Percentiles rank a stretch among this genome's conserved stretches.
Conservation (phyloP, 2,329 filamentous ascomycete species). For the Fusarium musae region DNA sequence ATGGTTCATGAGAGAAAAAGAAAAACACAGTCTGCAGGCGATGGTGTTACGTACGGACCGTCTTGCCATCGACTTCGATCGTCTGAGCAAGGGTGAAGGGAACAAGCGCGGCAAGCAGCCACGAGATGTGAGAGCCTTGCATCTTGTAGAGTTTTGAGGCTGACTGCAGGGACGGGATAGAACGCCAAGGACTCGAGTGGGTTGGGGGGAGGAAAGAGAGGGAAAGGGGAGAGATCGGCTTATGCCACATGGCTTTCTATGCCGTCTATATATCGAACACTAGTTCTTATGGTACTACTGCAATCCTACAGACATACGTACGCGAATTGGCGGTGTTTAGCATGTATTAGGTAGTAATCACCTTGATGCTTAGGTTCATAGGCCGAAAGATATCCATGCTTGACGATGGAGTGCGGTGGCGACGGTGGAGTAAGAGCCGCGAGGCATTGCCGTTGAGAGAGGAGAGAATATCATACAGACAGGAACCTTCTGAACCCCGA, state of each 20-base stretch:
- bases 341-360: slow-evolving; percentile 31
- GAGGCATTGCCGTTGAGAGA: neutral
- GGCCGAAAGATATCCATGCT: slow-evolving; percentile 23
- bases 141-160: slow-evolving; percentile 12
- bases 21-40: neutral
- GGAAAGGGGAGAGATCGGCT: slow-evolving; percentile 11
- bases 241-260: slow-evolving; percentile 24
- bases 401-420: neutral
- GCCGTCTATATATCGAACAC: slow-evolving; percentile 28
- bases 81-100: slow-evolving; percentile 31
- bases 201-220: neutral
- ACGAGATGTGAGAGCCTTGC: slow-evolving; percentile 18
- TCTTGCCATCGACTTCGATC: slow-evolving; percentile 33
- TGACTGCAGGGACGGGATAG: slow-evolving; percentile 11
- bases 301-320: neutral
- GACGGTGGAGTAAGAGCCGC: slow-evolving; percentile 3
- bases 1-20: neutral
- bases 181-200: slow-evolving; percentile 14
- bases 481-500: neutral
- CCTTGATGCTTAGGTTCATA: slow-evolving; percentile 4
- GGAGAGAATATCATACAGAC: neutral
- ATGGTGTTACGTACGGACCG: slow-evolving; percentile 30
- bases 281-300: neutral
- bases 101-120: slow-evolving; percentile 29
- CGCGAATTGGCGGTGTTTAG: neutral